phyloP scores from a whole-genome alignment of 768 basidiomycete species.

The Albatrellus ellisii region DNA sequence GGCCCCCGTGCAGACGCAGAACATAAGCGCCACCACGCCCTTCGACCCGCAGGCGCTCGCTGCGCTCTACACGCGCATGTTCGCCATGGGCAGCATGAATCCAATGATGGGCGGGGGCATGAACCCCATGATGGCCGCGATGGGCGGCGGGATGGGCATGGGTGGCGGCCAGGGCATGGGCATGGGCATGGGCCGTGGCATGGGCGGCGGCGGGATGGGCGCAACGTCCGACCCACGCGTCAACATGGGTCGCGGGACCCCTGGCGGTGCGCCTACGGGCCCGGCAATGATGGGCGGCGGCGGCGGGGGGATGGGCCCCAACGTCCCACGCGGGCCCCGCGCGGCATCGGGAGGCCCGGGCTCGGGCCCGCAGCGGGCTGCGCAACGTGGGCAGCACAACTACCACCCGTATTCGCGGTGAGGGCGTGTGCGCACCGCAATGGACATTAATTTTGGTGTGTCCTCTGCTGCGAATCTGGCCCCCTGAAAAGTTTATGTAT shows the following conservation, averaged over 20 bases:
- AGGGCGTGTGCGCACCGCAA: neutral
- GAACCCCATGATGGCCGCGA: conserved; percentile 15
- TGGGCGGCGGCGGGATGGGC: conserved; percentile 6
- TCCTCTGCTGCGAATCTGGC: neutral
- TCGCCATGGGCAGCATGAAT: conserved; percentile 43
- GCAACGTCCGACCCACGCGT: conserved; percentile 13
- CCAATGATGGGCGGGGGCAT: conserved; percentile 33
- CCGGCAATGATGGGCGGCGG: conserved; percentile 4
- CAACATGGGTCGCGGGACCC: conserved; percentile 11
- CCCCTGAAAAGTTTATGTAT: neutral
- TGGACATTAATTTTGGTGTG: neutral
- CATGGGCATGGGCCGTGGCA: conserved; percentile 17
- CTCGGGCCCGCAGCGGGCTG: conserved; percentile 17
- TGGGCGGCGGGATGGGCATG: conserved; percentile 18
- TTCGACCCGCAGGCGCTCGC: conserved; percentile 92
- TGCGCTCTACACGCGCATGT: conserved; percentile 89
- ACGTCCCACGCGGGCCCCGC: conserved; percentile 16
- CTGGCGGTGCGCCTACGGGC: conserved; percentile 9
- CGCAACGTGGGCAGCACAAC: conserved; percentile 19
- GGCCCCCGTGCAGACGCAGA: neutral
- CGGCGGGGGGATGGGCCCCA: conserved; percentile 11
- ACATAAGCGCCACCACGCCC: conserved; percentile 24
- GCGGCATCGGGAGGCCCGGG: conserved; percentile 14
- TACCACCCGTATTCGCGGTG: conserved; percentile 23
- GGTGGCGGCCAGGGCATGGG: conserved; percentile 14